These are phyloP conservation scores for Phialocephala subalpina DNA, from an alignment of 2,329 filamentous ascomycete genomes.

Conservation along the genomic window DNA sequence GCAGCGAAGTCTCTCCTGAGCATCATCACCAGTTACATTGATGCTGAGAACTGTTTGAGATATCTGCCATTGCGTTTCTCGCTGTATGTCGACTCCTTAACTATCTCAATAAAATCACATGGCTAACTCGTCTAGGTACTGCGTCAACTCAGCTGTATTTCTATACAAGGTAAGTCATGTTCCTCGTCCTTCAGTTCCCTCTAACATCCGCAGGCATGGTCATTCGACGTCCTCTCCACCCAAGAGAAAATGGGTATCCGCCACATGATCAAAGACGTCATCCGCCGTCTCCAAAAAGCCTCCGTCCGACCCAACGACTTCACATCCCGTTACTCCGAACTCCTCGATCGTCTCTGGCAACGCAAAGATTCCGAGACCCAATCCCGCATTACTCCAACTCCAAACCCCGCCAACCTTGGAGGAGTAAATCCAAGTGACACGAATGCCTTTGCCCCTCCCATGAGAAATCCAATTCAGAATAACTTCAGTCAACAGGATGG, in stretches of 20 bases:
- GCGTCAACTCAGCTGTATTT: conserved; percentile 69
- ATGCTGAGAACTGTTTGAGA: conserved; percentile 63
- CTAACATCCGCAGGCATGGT: conserved; percentile 52
- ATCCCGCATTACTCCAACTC: conserved; percentile 37
- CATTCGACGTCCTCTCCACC: conserved; percentile 65
- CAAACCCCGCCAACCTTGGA: neutral
- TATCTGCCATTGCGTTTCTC: conserved; percentile 70
- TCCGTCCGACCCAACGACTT: conserved; percentile 65
- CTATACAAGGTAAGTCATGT: conserved; percentile 61
- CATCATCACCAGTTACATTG: conserved; percentile 64
- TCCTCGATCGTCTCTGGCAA: conserved; percentile 65
- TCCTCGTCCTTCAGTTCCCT: neutral
- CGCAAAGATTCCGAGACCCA: conserved; percentile 29
- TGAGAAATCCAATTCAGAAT: conserved; percentile 44
- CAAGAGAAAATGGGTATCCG: conserved; percentile 63
- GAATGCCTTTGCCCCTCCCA: conserved; percentile 9
- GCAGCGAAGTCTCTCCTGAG: conserved; percentile 68
- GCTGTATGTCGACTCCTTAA: conserved; percentile 50
- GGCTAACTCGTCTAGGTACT: conserved; percentile 45
- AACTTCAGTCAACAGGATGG: conserved; percentile 46
- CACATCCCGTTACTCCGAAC: conserved; percentile 65
- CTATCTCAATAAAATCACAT: neutral
- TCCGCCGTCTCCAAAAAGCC: conserved; percentile 62
- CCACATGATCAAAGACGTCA: conserved; percentile 64
- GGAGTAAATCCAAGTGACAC: conserved; percentile 8